Conservation (phyloP, 148 eudicot species). For the Amaranthus cruentus region DNA sequence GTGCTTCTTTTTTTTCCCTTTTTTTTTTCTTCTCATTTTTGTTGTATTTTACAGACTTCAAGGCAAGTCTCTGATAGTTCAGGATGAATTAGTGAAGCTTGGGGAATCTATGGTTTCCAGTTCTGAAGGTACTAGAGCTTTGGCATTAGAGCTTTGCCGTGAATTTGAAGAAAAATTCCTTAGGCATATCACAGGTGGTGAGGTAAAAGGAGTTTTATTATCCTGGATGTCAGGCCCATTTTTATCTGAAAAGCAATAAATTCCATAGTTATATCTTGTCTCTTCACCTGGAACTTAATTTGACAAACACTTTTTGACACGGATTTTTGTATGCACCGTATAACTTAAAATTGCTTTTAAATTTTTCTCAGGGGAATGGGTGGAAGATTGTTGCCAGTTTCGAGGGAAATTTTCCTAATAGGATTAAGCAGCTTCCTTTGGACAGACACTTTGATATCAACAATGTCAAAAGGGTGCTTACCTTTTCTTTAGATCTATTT, state of each 20-base stretch:
- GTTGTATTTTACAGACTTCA: slow-evolving; percentile 62
- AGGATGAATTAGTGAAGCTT: slow-evolving; percentile 90
- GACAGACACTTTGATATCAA: slow-evolving; percentile 93
- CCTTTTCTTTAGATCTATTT: no score
- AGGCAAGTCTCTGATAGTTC: slow-evolving; percentile 87
- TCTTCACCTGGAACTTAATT: background rate
- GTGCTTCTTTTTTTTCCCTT: background rate
- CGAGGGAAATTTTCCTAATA: slow-evolving; percentile 93
- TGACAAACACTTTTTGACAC: slow-evolving; percentile 1
- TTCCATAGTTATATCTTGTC: background rate
- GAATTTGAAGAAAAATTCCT: slow-evolving; percentile 97
- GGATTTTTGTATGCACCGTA: background rate
- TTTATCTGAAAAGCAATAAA: background rate
- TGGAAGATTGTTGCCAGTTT: slow-evolving; percentile 95
- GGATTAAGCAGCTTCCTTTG: slow-evolving; percentile 94
- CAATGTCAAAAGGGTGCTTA: slow-evolving; percentile 86
- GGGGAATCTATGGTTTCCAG: slow-evolving; percentile 93
- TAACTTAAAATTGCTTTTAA: slow-evolving; percentile 8
- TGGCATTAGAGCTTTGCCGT: slow-evolving; percentile 97
- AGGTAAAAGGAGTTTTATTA: slow-evolving; percentile 45
- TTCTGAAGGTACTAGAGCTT: slow-evolving; percentile 90
- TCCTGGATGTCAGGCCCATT: background rate
- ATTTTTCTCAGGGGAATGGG: slow-evolving; percentile 72
- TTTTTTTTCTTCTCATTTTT: background rate
- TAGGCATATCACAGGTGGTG: slow-evolving; percentile 86